These are phyloP conservation scores for Suillus ampliporus DNA, from an alignment of 768 basidiomycete species.

Conservation along the genomic window DNA sequence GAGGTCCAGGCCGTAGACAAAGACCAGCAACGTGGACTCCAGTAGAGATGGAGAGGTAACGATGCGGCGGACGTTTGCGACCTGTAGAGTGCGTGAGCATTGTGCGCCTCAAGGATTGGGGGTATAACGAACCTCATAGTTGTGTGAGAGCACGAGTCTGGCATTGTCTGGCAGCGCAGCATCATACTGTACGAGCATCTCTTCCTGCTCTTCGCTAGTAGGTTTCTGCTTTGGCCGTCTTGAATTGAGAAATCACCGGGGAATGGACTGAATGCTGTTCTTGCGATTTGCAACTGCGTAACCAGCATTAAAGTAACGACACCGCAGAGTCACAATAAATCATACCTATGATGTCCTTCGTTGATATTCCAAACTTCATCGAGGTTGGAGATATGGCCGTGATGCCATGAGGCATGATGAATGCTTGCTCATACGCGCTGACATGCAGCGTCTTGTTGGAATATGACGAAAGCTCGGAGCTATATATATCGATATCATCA, in stretches of 20 bases:
- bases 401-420: constrained; percentile 70
- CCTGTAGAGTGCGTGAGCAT: constrained; percentile 45
- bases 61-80: constrained; percentile 71
- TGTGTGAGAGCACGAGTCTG: constrained; percentile 59
- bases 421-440: constrained; percentile 70
- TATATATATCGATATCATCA: constrained; percentile 27
- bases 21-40: constrained; percentile 90
- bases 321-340: constrained; percentile 16
- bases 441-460: constrained; percentile 59
- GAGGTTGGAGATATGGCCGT: constrained; percentile 74
- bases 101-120: constrained; percentile 24
- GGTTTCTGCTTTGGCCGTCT: constrained; percentile 80
- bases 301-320: neutral
- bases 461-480: constrained; percentile 60
- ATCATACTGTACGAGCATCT: constrained; percentile 86
- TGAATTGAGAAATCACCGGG: constrained; percentile 80
- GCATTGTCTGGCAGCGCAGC: constrained; percentile 76
- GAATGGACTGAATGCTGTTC: constrained; percentile 75
- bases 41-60: constrained; percentile 82
- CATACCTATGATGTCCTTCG: constrained; percentile 85
- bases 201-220: constrained; percentile 80
- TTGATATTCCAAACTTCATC: constrained; percentile 88
- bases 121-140: constrained; percentile 49
- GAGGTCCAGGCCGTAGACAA: constrained; percentile 87
- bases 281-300: constrained; percentile 74